Evolutionary conservation across 805 yeast species (phyloP).

Genomic region (Candida argentea): DNA sequence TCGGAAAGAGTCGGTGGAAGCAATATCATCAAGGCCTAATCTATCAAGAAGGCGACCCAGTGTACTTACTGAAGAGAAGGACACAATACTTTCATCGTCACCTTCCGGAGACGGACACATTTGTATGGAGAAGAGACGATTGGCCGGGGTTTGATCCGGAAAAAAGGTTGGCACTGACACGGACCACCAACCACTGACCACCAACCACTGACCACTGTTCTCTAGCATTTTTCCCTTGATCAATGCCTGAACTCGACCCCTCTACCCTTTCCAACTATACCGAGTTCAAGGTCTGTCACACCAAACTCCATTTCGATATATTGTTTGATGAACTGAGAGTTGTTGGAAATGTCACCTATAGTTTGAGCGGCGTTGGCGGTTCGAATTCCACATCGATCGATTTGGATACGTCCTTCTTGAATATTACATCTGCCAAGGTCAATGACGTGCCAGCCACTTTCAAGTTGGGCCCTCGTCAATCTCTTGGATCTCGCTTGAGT

Average conservation of each 20-base stretch:
- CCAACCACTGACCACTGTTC: too few species aligned
- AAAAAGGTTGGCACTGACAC: too few species aligned
- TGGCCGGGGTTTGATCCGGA: too few species aligned
- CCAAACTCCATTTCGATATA: slow-evolving; percentile 13
- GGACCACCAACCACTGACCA: too few species aligned
- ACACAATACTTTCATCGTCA: slow-evolving; percentile 30
- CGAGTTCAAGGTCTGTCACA: slow-evolving; percentile 11
- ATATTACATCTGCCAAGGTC: slow-evolving; percentile 10
- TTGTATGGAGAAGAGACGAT: too few species aligned
- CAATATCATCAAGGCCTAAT: slow-evolving; percentile 13
- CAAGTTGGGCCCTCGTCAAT: slow-evolving; percentile 7
- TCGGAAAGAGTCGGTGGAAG: too few species aligned
- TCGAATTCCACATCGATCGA: slow-evolving; percentile 5
- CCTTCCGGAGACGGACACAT: slow-evolving; percentile 1
- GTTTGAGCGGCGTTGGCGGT: slow-evolving; percentile 6
- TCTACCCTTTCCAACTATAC: slow-evolving; percentile 47
- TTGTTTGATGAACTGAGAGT: slow-evolving; percentile 15
- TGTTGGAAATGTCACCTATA: slow-evolving; percentile 14
- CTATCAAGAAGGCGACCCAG: slow-evolving; percentile 32
- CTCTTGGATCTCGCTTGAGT: slow-evolving; percentile 17
- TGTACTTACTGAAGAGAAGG: slow-evolving; percentile 35
- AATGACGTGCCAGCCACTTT: slow-evolving; percentile 9
- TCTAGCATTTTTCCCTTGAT: too few species aligned
- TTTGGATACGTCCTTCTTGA: slow-evolving; percentile 20
- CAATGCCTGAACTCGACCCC: slow-evolving; percentile 59